Evolutionary conservation across 2,329 filamentous ascomycete genomes (phyloP), one percentile per base, ranked within the genome.

Genomic region (Aspergillus ustus): DNA sequence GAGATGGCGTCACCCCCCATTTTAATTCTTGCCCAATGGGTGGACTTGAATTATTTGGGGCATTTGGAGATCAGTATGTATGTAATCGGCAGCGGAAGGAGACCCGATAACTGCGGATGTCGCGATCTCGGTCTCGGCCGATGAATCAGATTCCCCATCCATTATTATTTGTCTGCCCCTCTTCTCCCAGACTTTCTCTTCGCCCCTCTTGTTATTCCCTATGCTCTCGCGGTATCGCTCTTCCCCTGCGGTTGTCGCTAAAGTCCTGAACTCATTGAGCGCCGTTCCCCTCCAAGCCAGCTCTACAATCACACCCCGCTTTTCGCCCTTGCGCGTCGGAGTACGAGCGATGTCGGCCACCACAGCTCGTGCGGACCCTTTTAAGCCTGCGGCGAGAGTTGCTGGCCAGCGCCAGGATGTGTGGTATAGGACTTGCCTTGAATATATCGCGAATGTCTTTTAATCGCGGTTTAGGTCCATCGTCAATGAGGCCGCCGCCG

Each of bases 401-500:
- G 81, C 81, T 40, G 80, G 80, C 37, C 81, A 83, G 66, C 77
- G 78, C 61, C 81, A 82, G 68, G 81, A 83, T 82, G 81, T 83
- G 56, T 83, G 79, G 81, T 81, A 62, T 46, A n/a, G 44, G 19
- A 52, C 9, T 15, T 48, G 44, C 54, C 20, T 37, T 50, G 6
- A 22, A 44, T n/a, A 48, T 51, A 20, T 31, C 37, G 25, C 49
- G 31, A 55, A 7, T 49, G 29, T n/a, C 6, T 61, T 71, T 63
- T 40, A 69, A 69, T 44, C 13, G 19, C 15, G 19, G 37, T 40
- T 11, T 59, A 87, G 85, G 85, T 85, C 85, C 19, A 89, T 89
- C 66, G 84, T 89, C 73, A 89, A 89, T 67, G 87, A 89, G 75
- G 87, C 87, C 3, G 87, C 87, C 4, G 84, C 85, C 13, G 84